Conservation (phyloP, 345 rosid genomes). For the Eucalyptus erythrocorys region DNA sequence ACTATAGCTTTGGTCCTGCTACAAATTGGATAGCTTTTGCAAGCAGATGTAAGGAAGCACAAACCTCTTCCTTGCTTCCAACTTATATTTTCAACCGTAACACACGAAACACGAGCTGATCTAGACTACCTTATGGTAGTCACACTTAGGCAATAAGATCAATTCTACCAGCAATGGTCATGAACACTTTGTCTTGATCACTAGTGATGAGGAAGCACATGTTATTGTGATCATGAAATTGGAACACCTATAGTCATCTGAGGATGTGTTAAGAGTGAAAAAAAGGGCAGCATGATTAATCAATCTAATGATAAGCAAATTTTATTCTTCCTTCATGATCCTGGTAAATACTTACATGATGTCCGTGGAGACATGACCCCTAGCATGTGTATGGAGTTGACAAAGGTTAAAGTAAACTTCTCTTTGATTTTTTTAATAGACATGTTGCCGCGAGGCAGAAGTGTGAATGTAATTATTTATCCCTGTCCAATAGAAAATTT, state of each 20-base stretch:
- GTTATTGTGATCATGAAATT: neutral
- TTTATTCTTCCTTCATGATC: neutral
- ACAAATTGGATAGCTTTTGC: neutral
- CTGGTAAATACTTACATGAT: neutral
- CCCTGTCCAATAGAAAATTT: neutral
- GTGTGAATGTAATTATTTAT: neutral
- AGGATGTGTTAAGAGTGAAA: neutral
- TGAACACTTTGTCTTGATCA: neutral
- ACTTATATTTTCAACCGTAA: neutral
- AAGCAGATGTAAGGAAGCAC: neutral
- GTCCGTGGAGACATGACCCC: neutral
- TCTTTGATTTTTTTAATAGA: neutral
- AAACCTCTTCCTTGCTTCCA: neutral
- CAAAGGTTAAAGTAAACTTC: neutral
- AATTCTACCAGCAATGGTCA: neutral
- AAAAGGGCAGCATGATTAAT: neutral
- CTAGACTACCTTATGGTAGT: neutral
- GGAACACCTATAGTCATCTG: neutral
- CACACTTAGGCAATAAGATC: neutral
- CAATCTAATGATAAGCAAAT: neutral
- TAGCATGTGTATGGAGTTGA: neutral
- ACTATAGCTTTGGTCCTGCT: neutral
- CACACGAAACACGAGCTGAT: neutral
- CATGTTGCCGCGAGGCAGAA: neutral
- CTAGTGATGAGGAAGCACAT: neutral